Conservation (phyloP, 1,284 basidiomycete genomes). For the Exsudoporus floridanus region DNA sequence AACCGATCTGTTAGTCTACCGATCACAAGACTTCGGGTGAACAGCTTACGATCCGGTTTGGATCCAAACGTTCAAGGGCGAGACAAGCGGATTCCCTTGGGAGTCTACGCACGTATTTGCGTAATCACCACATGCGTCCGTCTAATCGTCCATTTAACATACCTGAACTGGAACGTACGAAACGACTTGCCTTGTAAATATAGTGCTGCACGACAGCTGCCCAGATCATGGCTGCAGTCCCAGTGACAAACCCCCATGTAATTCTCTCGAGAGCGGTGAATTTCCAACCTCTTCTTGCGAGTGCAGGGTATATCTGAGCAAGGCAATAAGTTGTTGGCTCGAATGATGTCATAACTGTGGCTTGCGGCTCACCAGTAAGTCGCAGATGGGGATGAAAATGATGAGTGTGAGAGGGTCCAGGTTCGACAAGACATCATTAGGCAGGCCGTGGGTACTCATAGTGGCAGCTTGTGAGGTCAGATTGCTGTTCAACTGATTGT, state of each 20-base stretch:
- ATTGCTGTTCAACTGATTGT: slow-evolving; percentile 79
- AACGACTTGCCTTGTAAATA: slow-evolving; percentile 59
- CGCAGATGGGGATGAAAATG: slow-evolving; percentile 72
- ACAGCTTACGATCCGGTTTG: slow-evolving; percentile 56
- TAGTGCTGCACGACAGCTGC: slow-evolving; percentile 72
- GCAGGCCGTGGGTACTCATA: slow-evolving; percentile 71
- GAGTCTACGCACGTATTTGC: slow-evolving; percentile 55
- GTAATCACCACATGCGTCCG: slow-evolving; percentile 63
- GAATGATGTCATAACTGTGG: background rate
- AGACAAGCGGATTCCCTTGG: slow-evolving; percentile 41
- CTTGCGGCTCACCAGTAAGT: slow-evolving; percentile 44
- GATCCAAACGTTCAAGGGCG: slow-evolving; percentile 75
- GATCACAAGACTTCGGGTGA: background rate
- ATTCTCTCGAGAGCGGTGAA: slow-evolving; percentile 78
- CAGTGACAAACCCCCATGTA: slow-evolving; percentile 69
- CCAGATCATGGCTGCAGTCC: slow-evolving; percentile 58
- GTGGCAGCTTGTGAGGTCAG: slow-evolving; percentile 74
- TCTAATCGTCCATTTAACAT: slow-evolving; percentile 32
- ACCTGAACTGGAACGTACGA: background rate
- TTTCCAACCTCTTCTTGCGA: slow-evolving; percentile 62
- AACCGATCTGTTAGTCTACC: background rate
- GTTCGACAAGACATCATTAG: slow-evolving; percentile 82
- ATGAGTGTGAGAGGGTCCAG: slow-evolving; percentile 76
- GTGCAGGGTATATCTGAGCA: slow-evolving; percentile 65
- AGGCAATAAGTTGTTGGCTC: background rate